Evolutionary conservation across 2,329 filamentous ascomycete genomes (phyloP), one percentile per base, ranked within the genome.

Genomic region (Emergomyces pasteurianus): DNA sequence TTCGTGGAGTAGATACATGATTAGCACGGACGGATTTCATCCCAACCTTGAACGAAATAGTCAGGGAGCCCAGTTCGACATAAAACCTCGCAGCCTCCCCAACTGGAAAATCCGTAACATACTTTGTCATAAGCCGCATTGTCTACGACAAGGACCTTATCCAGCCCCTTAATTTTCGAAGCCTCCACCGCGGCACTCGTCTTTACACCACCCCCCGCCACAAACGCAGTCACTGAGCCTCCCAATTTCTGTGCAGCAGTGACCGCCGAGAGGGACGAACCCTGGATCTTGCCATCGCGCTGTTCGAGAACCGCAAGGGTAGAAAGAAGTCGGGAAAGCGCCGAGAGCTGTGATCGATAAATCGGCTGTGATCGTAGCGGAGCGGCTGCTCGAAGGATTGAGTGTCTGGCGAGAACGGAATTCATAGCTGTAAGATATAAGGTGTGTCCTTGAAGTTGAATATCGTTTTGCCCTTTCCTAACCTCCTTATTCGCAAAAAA

Each of bases 101-200:
- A 47, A 42, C 31, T 46, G 12, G 4, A 47, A 36, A 34, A 43
- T n/a, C n/a, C 46, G 60, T 40, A 49, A 23, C 66, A 62, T 69
- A 92, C 90, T 85, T 92, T 95, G 71, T 97, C 92, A 72, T 99
- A 99, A 58, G 90, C 88, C 60, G 80, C 85, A 76, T 90, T 97
- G 65, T 96, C 89, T 23, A 97, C 86, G 49, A 85, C 86, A 68
- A 99, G 83, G 63, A 99, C 84, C 81, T 96, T 97, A 69, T 95
- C 90, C 47, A 99, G 78, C 34, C 94, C 94, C 66, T 90, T 85
- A 46, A 95, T 86, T 77, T 95, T 95, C 65, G 91, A 88, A 28
- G 89, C 91, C 76, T 95, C 86, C 61, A 89, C 86, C 58, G 92
- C 94, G 7, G 76, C 72, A 86, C 87, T 60, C 76, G 71, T 69